phyloP scores from a whole-genome alignment of 2,329 filamentous ascomycete genomes.

The Xylariaceae sp. region DNA sequence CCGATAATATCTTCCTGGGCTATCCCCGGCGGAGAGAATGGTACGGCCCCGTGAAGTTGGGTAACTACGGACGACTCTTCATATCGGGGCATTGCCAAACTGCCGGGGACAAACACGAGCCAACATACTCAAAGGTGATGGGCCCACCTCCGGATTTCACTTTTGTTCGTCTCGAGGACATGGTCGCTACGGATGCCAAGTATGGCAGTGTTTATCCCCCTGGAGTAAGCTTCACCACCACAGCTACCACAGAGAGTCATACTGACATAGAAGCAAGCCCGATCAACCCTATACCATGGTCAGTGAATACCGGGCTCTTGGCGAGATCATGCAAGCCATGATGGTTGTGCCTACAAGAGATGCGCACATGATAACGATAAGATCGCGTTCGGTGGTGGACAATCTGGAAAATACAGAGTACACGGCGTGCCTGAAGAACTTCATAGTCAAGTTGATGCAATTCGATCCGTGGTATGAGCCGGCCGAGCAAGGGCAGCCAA shows the following conservation, averaged over 20 bases:
- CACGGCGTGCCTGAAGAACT: slow-evolving; percentile 22
- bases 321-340: slow-evolving; percentile 30
- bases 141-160: slow-evolving; percentile 19
- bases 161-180: slow-evolving; percentile 13
- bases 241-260: not conserved
- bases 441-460: slow-evolving; percentile 26
- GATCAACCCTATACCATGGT: slow-evolving; percentile 30
- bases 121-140: slow-evolving; percentile 22
- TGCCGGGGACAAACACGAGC: slow-evolving; percentile 5
- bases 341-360: slow-evolving; percentile 24
- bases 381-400: not conserved
- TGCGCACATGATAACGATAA: slow-evolving; percentile 17
- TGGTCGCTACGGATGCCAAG: slow-evolving; percentile 18
- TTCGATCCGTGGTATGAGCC: slow-evolving; percentile 19
- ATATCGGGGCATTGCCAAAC: slow-evolving; percentile 35
- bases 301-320: slow-evolving; percentile 30
- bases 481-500: not conserved
- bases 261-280: slow-evolving; percentile 19
- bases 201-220: slow-evolving; percentile 23
- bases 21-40: slow-evolving; percentile 42
- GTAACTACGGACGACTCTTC: slow-evolving; percentile 39
- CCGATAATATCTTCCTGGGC: slow-evolving; percentile 47
- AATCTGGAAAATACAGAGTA: slow-evolving; percentile 21
- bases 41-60: slow-evolving; percentile 51
- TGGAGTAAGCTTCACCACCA: slow-evolving; percentile 19